Percentiles rank a stretch among this genome's conserved stretches.
These are phyloP conservation scores for Trichosanthes truncata DNA, from an alignment of 306 rosid species.

Conservation along the genomic window DNA sequence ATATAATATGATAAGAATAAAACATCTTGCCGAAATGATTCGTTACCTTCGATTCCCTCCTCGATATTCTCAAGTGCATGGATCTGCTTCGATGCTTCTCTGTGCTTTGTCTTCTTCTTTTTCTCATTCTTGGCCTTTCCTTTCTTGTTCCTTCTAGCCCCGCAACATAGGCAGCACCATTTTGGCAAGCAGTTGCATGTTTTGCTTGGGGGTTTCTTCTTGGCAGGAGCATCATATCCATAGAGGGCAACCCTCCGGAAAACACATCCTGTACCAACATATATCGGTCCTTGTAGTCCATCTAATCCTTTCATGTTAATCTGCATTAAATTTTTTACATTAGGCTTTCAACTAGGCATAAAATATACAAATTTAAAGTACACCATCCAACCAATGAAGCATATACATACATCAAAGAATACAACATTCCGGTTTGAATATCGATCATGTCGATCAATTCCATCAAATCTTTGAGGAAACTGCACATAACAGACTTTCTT, in stretches of 20 bases:
- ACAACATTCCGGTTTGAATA: constrained; percentile 95
- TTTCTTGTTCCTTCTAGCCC: constrained; percentile 56
- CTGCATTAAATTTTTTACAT: constrained; percentile 30
- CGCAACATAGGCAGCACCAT: constrained; percentile 65
- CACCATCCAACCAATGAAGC: not conserved
- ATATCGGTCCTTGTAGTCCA: constrained; percentile 94
- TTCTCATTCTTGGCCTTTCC: constrained; percentile 46
- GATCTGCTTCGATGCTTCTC: constrained; percentile 93
- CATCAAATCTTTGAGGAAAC: constrained; percentile 97
- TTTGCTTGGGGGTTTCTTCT: constrained; percentile 78
- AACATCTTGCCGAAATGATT: not conserved
- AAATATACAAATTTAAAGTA: not conserved
- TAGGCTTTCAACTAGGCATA: constrained; percentile 9
- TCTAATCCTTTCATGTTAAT: constrained; percentile 97
- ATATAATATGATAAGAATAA: not conserved
- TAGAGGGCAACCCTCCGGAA: constrained; percentile 86
- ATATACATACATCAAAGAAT: constrained; percentile 75
- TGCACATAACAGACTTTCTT: constrained; percentile 91
- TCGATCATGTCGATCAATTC: constrained; percentile 91
- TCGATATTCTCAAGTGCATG: constrained; percentile 94
- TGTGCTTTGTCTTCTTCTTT: constrained; percentile 72
- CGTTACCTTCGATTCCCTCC: constrained; percentile 63
- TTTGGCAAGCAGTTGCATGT: constrained; percentile 97
- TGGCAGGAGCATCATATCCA: constrained; percentile 79
- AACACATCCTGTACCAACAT: constrained; percentile 96